phyloP scores from a whole-genome alignment of 2,329 filamentous ascomycete genomes.

The Apiospora arundinis region DNA sequence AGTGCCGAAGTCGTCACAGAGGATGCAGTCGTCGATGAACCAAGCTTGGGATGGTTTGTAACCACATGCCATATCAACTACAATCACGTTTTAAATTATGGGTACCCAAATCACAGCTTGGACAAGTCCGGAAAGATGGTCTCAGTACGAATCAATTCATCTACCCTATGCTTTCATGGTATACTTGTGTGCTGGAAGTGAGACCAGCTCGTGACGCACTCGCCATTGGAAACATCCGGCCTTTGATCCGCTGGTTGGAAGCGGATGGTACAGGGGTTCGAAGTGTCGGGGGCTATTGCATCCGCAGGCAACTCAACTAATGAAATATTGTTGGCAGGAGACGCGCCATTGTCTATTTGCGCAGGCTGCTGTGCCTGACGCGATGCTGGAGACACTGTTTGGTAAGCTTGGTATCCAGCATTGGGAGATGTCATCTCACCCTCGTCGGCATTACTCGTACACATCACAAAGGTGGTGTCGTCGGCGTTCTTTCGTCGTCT shows the following conservation, averaged over 20 bases:
- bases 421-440: neutral
- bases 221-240: neutral
- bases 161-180: neutral
- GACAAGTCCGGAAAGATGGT: neutral
- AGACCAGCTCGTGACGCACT: conserved; percentile 9
- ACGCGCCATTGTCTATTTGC: neutral
- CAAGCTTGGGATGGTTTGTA: neutral
- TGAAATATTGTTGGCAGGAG: neutral
- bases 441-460: neutral
- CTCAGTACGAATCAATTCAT: neutral
- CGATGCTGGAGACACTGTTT: neutral
- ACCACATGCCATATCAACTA: neutral
- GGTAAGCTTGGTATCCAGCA: neutral
- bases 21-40: no score
- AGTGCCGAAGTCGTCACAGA: neutral
- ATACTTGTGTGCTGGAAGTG: neutral
- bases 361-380: conserved; percentile 9
- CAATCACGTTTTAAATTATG: neutral
- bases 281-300: neutral
- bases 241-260: neutral
- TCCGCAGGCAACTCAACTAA: neutral
- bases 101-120: neutral
- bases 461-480: neutral
- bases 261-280: neutral
- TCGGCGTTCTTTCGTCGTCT: neutral